Evolutionary conservation across 140 eudicot species (phyloP).

Genomic region (Stevia rebaudiana): DNA sequence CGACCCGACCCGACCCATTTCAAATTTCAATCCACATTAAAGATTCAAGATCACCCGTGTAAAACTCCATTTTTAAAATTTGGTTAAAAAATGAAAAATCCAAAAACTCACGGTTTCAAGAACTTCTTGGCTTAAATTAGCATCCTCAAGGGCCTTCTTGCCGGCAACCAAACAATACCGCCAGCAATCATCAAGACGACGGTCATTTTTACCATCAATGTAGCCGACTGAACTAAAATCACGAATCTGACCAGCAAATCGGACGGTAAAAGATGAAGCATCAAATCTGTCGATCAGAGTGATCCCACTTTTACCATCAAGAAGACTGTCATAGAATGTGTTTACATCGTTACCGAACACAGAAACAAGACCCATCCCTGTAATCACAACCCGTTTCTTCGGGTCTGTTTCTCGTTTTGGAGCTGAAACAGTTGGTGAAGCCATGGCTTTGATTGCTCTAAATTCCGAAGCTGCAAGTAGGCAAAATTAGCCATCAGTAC

Average conservation of each 20-base stretch:
- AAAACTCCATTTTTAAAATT: no score
- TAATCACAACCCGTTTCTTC: conserved; percentile 60
- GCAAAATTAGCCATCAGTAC: background rate
- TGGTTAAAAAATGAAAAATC: no score
- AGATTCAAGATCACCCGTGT: no score
- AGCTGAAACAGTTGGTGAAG: conserved; percentile 40
- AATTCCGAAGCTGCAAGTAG: conserved; percentile 35
- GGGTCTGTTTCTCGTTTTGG: conserved; percentile 74
- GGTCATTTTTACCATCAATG: conserved; percentile 63
- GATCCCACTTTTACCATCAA: conserved; percentile 58
- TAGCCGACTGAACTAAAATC: conserved; percentile 49
- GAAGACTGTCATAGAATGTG: conserved; percentile 51
- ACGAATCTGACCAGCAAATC: conserved; percentile 67
- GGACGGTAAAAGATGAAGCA: conserved; percentile 51
- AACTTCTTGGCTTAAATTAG: conserved; percentile 44
- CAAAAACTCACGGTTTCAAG: conserved; percentile 39
- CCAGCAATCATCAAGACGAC: conserved; percentile 71
- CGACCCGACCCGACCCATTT: no score
- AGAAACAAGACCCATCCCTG: conserved; percentile 77
- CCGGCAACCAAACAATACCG: conserved; percentile 75
- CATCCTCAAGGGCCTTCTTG: conserved; percentile 51
- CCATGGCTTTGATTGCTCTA: conserved; percentile 32
- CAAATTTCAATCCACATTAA: no score
- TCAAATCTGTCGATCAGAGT: conserved; percentile 56
- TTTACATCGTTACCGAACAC: conserved; percentile 58